Conservation (phyloP, 2,329 filamentous ascomycete genomes). For the Colletotrichum sp. region DNA sequence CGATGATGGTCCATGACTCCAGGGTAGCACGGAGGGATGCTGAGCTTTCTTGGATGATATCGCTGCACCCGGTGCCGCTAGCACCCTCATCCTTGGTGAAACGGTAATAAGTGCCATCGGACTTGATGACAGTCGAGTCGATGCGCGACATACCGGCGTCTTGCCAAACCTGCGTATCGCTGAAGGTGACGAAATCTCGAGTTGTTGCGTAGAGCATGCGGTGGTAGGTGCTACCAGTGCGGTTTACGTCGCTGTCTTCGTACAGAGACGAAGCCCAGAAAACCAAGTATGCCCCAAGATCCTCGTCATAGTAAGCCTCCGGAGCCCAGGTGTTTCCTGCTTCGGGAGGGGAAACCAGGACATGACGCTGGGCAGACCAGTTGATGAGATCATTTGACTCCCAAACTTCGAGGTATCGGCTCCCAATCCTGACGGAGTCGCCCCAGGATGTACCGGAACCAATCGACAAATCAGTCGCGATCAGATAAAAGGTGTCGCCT, state of each 20-base stretch:
- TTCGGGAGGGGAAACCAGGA: conserved; percentile 51
- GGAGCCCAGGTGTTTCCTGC: conserved; percentile 62
- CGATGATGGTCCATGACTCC: conserved; percentile 47
- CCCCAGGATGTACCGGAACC: conserved; percentile 59
- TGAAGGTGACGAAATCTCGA: conserved; percentile 55
- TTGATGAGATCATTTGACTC: conserved; percentile 53
- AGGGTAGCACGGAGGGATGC: conserved; percentile 43
- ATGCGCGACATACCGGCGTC: conserved; percentile 56
- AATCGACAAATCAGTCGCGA: conserved; percentile 59
- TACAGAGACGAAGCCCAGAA: conserved; percentile 55
- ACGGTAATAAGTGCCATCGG: conserved; percentile 48
- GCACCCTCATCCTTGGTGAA: conserved; percentile 62
- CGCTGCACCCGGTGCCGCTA: conserved; percentile 51
- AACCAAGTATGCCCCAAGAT: conserved; percentile 45
- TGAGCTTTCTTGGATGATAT: conserved; percentile 60
- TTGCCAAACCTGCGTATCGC: conserved; percentile 53
- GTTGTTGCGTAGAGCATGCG: conserved; percentile 59
- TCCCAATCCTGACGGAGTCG: conserved; percentile 50
- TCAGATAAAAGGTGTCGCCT: conserved; percentile 55
- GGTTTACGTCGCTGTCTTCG: conserved; percentile 38
- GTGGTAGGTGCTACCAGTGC: conserved; percentile 50
- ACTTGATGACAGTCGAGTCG: conserved; percentile 55
- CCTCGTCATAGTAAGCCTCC: conserved; percentile 54
- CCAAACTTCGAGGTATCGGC: conserved; percentile 58
- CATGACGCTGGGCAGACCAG: conserved; percentile 57